Percentiles rank a stretch among this genome's conserved stretches.
phyloP scores from a whole-genome alignment of 75 land plant species.

The Cunninghamia lanceolata region DNA sequence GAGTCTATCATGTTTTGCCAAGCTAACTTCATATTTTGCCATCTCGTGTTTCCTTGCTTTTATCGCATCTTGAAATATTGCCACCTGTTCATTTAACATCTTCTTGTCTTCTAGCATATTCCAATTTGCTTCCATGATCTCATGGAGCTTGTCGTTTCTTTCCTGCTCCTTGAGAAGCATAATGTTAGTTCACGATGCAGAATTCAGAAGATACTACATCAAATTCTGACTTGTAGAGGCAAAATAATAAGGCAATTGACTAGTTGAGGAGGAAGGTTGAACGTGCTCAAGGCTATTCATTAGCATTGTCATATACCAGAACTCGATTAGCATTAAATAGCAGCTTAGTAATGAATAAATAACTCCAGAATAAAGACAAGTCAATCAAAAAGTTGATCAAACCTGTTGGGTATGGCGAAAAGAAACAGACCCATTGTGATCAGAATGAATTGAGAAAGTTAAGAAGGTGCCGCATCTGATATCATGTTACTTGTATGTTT shows the following conservation, averaged over 20 bases:
- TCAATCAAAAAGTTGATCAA: neutral
- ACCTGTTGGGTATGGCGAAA: neutral
- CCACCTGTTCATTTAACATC: too few species aligned
- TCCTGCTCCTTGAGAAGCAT: neutral
- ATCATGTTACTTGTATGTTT: neutral
- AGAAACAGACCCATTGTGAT: neutral
- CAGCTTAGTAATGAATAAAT: neutral
- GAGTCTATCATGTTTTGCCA: too few species aligned
- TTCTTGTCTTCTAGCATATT: too few species aligned
- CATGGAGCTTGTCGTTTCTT: too few species aligned
- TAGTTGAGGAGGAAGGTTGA: neutral
- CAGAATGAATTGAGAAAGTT: neutral
- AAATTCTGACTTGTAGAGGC: neutral
- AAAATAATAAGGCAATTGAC: neutral
- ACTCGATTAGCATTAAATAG: neutral
- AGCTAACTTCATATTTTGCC: too few species aligned
- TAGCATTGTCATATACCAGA: neutral
- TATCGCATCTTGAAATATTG: too few species aligned
- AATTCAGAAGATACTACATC: neutral
- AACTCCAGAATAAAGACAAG: neutral
- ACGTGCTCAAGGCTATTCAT: neutral
- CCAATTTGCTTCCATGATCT: too few species aligned
- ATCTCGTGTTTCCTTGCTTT: too few species aligned
- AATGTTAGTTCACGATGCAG: neutral
- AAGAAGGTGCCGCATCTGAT: neutral